Percentiles rank a stretch among this genome's conserved stretches.
Conservation (phyloP, 2,329 filamentous ascomycete genomes). For the Ploettnerulaceae sp. region DNA sequence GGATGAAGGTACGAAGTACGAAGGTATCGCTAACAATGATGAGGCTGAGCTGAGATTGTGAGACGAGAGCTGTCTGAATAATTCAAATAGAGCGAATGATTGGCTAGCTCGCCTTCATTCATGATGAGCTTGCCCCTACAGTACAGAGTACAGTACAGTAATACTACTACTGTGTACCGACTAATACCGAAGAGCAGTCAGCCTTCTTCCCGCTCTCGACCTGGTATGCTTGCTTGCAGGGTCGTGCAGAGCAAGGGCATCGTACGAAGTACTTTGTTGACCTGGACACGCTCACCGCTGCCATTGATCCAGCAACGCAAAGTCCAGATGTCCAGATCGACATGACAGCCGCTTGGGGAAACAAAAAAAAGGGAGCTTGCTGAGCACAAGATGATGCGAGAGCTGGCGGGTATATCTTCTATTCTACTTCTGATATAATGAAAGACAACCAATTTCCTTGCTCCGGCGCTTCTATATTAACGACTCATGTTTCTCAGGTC, state of each 20-base stretch:
- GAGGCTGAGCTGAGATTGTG: conserved; percentile 15
- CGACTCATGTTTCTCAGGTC: not conserved
- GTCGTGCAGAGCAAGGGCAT: too few species aligned
- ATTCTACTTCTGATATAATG: not conserved
- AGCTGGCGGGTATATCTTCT: not conserved
- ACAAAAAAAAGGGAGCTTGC: too few species aligned
- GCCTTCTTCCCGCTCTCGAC: too few species aligned
- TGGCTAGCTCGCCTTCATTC: too few species aligned
- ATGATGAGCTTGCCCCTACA: too few species aligned
- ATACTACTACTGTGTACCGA: not conserved
- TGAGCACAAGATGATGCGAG: not conserved
- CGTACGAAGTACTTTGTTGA: conserved; percentile 6
- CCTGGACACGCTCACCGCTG: conserved; percentile 22
- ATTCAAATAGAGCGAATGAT: too few species aligned
- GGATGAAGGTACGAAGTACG: too few species aligned
- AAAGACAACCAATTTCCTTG: conserved; percentile 1
- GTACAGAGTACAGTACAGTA: too few species aligned
- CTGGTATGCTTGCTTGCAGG: too few species aligned
- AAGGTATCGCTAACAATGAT: too few species aligned
- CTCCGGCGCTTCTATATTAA: not conserved
- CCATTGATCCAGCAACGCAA: not conserved
- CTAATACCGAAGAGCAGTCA: conserved; percentile 9
- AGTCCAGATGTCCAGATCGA: not conserved
- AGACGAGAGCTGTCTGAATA: conserved; percentile 11
- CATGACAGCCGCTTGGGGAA: not conserved